Percentiles rank a stretch among this genome's conserved stretches.
phyloP scores from a whole-genome alignment of 2,329 filamentous ascomycete species.

The Aschersonia sp. region DNA sequence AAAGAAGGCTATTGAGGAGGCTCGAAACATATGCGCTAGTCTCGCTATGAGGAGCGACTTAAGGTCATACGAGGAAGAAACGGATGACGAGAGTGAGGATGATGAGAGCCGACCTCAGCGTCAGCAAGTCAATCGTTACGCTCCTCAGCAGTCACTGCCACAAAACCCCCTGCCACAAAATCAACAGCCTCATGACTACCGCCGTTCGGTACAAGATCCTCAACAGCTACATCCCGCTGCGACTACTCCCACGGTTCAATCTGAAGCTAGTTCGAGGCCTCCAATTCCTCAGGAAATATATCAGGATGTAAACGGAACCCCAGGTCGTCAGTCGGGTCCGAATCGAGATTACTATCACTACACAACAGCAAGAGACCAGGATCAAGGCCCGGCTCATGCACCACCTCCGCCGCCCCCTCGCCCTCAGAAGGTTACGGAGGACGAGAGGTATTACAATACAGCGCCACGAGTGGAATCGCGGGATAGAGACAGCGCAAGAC shows the following conservation, averaged over 20 bases:
- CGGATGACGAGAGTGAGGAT: slow-evolving; percentile 16
- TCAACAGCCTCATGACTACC: slow-evolving; percentile 1
- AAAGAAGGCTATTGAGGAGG: slow-evolving; percentile 35
- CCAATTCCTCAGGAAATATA: slow-evolving; percentile 9
- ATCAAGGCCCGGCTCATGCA: slow-evolving; percentile 11
- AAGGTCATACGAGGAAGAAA: slow-evolving; percentile 22
- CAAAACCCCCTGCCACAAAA: slow-evolving; percentile 2
- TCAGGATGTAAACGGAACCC: slow-evolving; percentile 7
- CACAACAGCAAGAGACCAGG: slow-evolving; percentile 12
- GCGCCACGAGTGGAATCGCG: slow-evolving; percentile 8
- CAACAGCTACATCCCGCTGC: background rate
- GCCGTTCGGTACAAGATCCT: slow-evolving; percentile 2
- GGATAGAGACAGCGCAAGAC: slow-evolving; percentile 16
- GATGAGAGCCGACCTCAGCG: slow-evolving; percentile 14
- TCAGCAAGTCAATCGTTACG: slow-evolving; percentile 1
- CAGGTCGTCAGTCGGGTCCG: slow-evolving; percentile 8
- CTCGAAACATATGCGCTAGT: slow-evolving; percentile 31
- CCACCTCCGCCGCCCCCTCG: slow-evolving; percentile 20
- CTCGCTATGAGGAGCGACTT: slow-evolving; percentile 38
- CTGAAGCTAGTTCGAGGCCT: slow-evolving; percentile 7
- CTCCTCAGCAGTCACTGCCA: background rate
- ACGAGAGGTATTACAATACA: slow-evolving; percentile 17
- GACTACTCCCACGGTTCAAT: background rate
- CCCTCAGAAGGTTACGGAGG: slow-evolving; percentile 21
- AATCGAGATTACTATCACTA: slow-evolving; percentile 4